Evolutionary conservation across 139 green algal species (phyloP), one percentile per base, ranked within the genome.

Genomic region (Chlorella sp.): DNA sequence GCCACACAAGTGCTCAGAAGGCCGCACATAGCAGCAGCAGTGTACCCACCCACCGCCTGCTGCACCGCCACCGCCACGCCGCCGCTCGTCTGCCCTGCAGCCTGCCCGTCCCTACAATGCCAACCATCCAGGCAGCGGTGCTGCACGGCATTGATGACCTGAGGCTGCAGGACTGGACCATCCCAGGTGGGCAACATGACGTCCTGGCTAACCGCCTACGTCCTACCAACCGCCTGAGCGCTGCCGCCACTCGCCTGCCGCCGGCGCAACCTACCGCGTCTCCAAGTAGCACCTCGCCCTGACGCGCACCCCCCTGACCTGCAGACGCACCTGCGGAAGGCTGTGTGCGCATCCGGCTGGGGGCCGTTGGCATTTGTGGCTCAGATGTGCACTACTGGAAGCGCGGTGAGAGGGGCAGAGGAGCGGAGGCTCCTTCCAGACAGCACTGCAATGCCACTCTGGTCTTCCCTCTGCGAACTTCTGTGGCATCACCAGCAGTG

Each of bases 311-410:
- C 34, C 8, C 16, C 40, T 16, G 19, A 8, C 41, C 17, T 65
- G 41, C 73, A 82, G 73, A 74, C 24, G 73, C 4, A 11, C 58
- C 54, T 4, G 26, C n/a, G 0, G n/a, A 78, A 17, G 82, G 82
- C 24, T 36, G 56, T 3, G 82, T 86, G 41, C 56, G 82, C 13
- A 43, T 86, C 2, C 38, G 22, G 8, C 51, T 86, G 64, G 83
- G 65, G 77, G 83, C 86, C 6, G 86, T 92, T 44, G 88, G 88
- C 78, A 90, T 93, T 19, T 90, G 91, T 34, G 90, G 90, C 11
- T 86, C 65, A 11, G 89, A 94, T 46, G 77, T 88, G 9, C 87
- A 92, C 82, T 91, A 89, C 58, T 69, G 65, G 67, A 89, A 89
- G 76, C 81, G 89, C 48, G 51, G 81, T 88, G 68, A 80, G 77